Evolutionary conservation across 805 yeast species (phyloP).

Genomic region (Millerago galiae): DNA sequence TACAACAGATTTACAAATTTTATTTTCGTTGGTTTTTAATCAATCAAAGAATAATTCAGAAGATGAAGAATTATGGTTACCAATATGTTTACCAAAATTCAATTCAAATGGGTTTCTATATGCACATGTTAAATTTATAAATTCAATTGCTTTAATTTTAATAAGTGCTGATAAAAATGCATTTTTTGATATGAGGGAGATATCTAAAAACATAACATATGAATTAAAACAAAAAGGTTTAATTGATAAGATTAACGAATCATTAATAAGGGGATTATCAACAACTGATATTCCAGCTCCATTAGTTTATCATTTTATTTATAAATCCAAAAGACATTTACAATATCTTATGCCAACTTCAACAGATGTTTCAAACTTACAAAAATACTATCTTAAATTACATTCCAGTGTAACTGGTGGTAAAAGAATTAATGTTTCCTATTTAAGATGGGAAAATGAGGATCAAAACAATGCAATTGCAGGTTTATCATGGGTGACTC

Average conservation of each 20-base stretch:
- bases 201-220: conserved; percentile 46
- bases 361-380: conserved; percentile 13
- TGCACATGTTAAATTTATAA: conserved; percentile 63
- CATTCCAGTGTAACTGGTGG: conserved; percentile 24
- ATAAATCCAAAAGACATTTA: conserved; percentile 60
- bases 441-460: conserved; percentile 34
- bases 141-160: conserved; percentile 37
- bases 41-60: conserved; percentile 27
- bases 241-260: conserved; percentile 30
- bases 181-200: conserved; percentile 66
- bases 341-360: conserved; percentile 47
- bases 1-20: conserved; percentile 72
- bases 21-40: conserved; percentile 63
- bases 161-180: conserved; percentile 60
- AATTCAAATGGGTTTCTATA: conserved; percentile 84
- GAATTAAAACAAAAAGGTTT: conserved; percentile 32
- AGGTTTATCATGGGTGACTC: conserved; percentile 51
- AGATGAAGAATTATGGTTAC: conserved; percentile 84
- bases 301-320: conserved; percentile 69
- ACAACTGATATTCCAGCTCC: conserved; percentile 51
- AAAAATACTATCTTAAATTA: conserved; percentile 18
- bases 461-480: conserved; percentile 20
- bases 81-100: conserved; percentile 86
- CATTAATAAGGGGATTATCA: conserved; percentile 32
- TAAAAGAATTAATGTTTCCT: conserved; percentile 38